Evolutionary conservation across 1,139 yeast genomes (phyloP), one percentile per base, ranked within the genome.

Genomic region (Lodderomyces theae): DNA sequence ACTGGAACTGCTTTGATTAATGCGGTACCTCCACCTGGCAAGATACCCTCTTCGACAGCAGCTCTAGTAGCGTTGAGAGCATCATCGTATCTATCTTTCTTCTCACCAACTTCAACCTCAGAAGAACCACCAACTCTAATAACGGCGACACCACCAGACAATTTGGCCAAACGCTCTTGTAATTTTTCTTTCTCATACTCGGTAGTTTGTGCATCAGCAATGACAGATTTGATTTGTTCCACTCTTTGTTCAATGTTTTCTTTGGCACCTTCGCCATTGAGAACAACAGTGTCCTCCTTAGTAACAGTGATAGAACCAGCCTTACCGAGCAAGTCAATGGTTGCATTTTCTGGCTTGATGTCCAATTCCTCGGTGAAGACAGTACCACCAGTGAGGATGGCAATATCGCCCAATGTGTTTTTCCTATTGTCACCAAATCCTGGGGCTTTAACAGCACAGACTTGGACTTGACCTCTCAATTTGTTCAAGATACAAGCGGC

Each of bases 11-110:
- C 98, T 80, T 92, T 92, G 60, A 90, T 81, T 64, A 92, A 80
- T 51, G 98, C 98, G 54, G 97, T 92, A 75, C 99, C 99, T 68
- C 98, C 99, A 75, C 99, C 99, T 64, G 98, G 98, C 56, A 92
- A 79, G 62, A 94, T 92, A 74, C 99, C 99, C 71, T 92, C 98
- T 72, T 92, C 95, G 51, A 92, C 98, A 50, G 99, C 99, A 54
- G 99, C 98, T 74, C 98, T 89, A 44, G 98, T 94, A 46, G 99
- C 98, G 66, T 94, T 92, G 63, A 92, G 80, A 38, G 99, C 98
- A 74, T 92, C 99, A 58, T 94, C 98, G 63, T 90, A 94, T 74
- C 99, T 89, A 68, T 92, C 99, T 77, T 92, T 92, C 96, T 92
- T 94, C 77, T 92, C 99, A 63, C 97, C 95, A 54, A 92, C 99